Percentiles rank a stretch among this genome's conserved stretches.
Evolutionary conservation across 495 filamentous ascomycete genomes (phyloP).

Genomic region (Cryomyces minteri): DNA sequence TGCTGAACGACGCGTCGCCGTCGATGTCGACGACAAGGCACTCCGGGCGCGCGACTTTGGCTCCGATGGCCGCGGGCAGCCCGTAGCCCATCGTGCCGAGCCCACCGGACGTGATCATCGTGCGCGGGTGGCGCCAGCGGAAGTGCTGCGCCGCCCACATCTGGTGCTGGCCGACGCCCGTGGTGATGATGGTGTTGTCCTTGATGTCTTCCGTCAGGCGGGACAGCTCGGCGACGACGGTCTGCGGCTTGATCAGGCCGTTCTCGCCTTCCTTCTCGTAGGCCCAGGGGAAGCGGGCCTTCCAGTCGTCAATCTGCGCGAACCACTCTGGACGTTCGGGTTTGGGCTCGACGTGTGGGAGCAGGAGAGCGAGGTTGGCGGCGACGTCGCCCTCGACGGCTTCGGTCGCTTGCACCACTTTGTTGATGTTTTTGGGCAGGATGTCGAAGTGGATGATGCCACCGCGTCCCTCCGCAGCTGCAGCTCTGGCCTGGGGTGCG

Average conservation of each 20-base stretch:
- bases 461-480: slow-evolving; percentile 49
- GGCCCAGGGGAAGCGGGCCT: slow-evolving; percentile 60
- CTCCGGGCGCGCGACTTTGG: slow-evolving; percentile 77
- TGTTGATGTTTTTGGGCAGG: slow-evolving; percentile 78
- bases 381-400: slow-evolving; percentile 60
- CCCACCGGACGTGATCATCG: slow-evolving; percentile 82
- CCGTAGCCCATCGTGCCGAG: slow-evolving; percentile 94
- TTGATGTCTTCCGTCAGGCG: slow-evolving; percentile 55
- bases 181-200: slow-evolving; percentile 66
- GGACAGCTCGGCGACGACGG: slow-evolving; percentile 65
- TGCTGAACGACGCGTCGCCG: slow-evolving; percentile 90
- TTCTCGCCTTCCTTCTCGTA: slow-evolving; percentile 53
- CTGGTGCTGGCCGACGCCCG: slow-evolving; percentile 89
- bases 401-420: slow-evolving; percentile 67
- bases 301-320: slow-evolving; percentile 73
- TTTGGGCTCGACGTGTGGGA: slow-evolving; percentile 42
- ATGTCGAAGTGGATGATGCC: slow-evolving; percentile 72
- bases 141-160: slow-evolving; percentile 97
- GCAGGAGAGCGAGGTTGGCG: slow-evolving; percentile 48
- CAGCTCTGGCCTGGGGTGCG: slow-evolving; percentile 45
- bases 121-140: slow-evolving; percentile 70
- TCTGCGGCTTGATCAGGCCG: slow-evolving; percentile 76
- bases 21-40: slow-evolving; percentile 84
- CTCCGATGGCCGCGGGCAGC: slow-evolving; percentile 81
- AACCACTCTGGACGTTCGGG: slow-evolving; percentile 68